phyloP scores from a whole-genome alignment of 139 green algal genomes.

The Tetradesmus obliquus region DNA sequence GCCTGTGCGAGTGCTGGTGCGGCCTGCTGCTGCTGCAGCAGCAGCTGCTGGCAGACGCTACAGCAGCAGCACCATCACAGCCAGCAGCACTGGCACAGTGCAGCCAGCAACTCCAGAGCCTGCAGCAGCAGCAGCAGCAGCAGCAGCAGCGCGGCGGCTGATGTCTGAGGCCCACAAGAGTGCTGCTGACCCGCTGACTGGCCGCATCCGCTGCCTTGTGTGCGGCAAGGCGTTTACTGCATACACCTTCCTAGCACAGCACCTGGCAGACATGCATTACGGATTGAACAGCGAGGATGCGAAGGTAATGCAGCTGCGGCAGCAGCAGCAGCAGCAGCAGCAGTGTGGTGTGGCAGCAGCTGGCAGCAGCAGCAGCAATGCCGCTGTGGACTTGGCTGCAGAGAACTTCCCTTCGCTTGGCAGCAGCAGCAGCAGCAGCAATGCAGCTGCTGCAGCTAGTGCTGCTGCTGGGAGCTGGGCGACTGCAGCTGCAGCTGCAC shows the following conservation, averaged over 20 bases:
- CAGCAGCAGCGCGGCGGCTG: background rate
- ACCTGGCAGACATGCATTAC: conserved; percentile 78
- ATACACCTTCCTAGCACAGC: conserved; percentile 74
- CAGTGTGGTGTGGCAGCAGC: background rate
- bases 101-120: background rate
- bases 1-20: background rate
- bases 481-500: background rate
- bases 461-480: conserved; percentile 1
- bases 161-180: conserved; percentile 51
- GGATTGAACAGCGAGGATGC: conserved; percentile 72
- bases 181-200: conserved; percentile 53
- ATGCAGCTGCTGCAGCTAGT: background rate
- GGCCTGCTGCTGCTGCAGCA: background rate
- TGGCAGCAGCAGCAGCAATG: background rate
- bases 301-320: conserved; percentile 55
- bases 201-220: conserved; percentile 69
- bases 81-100: background rate
- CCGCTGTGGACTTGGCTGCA: background rate
- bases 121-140: conserved; percentile 18
- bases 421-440: conserved; percentile 16
- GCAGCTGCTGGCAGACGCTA: background rate
- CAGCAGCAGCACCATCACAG: background rate
- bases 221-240: conserved; percentile 72
- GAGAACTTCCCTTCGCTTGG: conserved; percentile 34
- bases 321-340: conserved; percentile 22